Base-by-base conservation (phyloP, 2,329 filamentous ascomycete genomes). In the Celoporthe dispersa region DNA sequence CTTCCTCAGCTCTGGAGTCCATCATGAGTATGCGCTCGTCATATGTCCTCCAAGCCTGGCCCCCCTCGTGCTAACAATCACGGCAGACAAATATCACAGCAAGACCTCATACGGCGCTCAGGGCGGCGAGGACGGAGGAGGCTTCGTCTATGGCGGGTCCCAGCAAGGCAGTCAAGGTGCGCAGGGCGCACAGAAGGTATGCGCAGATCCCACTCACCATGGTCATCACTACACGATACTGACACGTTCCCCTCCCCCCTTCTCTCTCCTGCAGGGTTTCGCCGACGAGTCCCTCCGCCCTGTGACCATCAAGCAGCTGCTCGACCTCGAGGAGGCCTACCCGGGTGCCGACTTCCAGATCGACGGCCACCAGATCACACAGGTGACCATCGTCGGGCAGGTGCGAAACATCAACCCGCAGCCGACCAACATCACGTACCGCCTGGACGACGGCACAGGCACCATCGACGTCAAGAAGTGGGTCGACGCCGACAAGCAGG, bases 371-470 rank as follows among this genome's bases (percentile, higher is more conserved):
- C 87, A 91, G 73, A 84, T 94, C 72, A 91, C 90, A 57, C 87
- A 95, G 83, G 84, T 97, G 72, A 95, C 92, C 39, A 91, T 98
- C 75, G 89, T 99, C 71, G 96, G 93, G 66, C 95, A 98, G 85
- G 91, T 99, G 76, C 93, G 94, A 79, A 90, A 90, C 81, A 90
- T 98, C 81, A 92, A 89, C 78, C 87, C 88, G n/a, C 94, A 97
- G 83, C 88, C 91, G 55, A 98, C 95, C 74, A 97, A 97, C 83
- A 90, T 94, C 75, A 97, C 93, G 61, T 97, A 97, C 86, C 92
- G 91, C 77, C 85, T 99, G 76, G 96, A 99, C 82, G 96, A 99
- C 81, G 96, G 96, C 79, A 99, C 97, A 1, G 94, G 94, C 71
- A 86, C 90, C 72, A 91, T 98, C 76, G 97, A 99, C 81, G 94